A percentile compares a stretch with the other conserved stretches of the same genome.
phyloP scores from a whole-genome alignment of 768 basidiomycete genomes.

The Termitomyces sp. region DNA sequence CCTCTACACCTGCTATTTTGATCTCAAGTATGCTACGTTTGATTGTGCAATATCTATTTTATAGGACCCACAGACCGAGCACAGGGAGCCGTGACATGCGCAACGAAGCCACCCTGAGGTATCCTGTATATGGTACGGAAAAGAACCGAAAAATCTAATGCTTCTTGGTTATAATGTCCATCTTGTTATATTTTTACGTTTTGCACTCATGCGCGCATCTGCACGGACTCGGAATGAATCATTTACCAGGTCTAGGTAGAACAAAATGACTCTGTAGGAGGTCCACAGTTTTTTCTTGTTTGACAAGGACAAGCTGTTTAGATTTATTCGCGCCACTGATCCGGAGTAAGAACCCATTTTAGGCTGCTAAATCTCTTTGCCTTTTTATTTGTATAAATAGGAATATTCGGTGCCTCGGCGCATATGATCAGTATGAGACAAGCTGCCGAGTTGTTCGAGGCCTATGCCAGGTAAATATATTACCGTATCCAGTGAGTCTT shows the following conservation, averaged over 20 bases:
- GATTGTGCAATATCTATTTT: background rate
- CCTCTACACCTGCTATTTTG: background rate
- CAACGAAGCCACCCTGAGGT: background rate
- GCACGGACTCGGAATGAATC: background rate
- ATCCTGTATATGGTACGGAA: background rate
- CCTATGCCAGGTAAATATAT: background rate
- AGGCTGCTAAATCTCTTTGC: background rate
- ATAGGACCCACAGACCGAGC: background rate
- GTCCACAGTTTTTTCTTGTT: background rate
- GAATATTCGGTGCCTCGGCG: slow-evolving; percentile 4
- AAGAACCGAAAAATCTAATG: background rate
- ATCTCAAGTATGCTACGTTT: background rate
- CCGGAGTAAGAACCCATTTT: slow-evolving; percentile 2
- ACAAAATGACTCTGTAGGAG: background rate
- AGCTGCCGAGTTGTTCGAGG: background rate
- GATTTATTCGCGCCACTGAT: slow-evolving; percentile 10
- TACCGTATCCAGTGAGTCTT: background rate
- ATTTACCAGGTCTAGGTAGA: background rate
- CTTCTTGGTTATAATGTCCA: background rate
- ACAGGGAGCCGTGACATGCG: background rate
- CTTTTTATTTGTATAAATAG: background rate
- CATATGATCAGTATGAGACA: background rate
- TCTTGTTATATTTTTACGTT: background rate
- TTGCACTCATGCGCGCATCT: background rate
- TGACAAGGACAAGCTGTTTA: background rate